Evolutionary conservation across 2,329 filamentous ascomycete genomes (phyloP), one percentile per base, ranked within the genome.

Genomic region (Metarhizium sp.): DNA sequence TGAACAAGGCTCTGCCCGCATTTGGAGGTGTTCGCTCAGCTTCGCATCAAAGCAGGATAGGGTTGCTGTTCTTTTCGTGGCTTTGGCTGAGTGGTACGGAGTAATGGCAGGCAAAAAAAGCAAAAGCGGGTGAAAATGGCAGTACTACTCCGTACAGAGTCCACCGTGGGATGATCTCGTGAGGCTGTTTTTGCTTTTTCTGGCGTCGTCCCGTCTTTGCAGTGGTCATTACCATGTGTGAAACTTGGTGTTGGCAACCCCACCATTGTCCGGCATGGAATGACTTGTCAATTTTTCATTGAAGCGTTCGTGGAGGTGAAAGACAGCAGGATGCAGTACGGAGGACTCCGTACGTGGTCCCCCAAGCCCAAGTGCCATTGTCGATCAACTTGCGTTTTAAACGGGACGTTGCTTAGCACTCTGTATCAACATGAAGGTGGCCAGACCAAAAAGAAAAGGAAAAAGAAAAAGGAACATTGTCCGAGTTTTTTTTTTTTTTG

Each of bases 231-330:
- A 6, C 42, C 7, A 45, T 45, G 42, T 25, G 16, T 38, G 34
- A 51, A 20, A 16, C 13, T 16, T 36, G 4, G 32, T 16, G 32
- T 30, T 13, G 38, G 16, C 53, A 3, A 8, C 40, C 42, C 48
- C 53, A 38, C 53, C 34, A 25, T n/a, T 8, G 50, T 18, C 30
- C 25, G 20, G n/a, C 5, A 30, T 14, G 7, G 30, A 51, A 32
- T 55, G 53, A 55, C 53, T 36, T 46, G 53, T 55, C 53, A 55
- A 46, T 2, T 55, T 55, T 40, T 46, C 38, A 45, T 42, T 30
- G n/a, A n/a, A n/a, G 8, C 8, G 8, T 48, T 30, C 38, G 38
- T 40, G 38, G 38, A 40, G 38, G 38, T 14, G 38, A 16, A 13
- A 14, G 38, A 40, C 14, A 16, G 14, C 38, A 40, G 38, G 38